A percentile compares a stretch with the other conserved stretches of the same genome.
phyloP scores from a whole-genome alignment of 1,139 yeast species.

The Meyerozyma elateridarum region DNA sequence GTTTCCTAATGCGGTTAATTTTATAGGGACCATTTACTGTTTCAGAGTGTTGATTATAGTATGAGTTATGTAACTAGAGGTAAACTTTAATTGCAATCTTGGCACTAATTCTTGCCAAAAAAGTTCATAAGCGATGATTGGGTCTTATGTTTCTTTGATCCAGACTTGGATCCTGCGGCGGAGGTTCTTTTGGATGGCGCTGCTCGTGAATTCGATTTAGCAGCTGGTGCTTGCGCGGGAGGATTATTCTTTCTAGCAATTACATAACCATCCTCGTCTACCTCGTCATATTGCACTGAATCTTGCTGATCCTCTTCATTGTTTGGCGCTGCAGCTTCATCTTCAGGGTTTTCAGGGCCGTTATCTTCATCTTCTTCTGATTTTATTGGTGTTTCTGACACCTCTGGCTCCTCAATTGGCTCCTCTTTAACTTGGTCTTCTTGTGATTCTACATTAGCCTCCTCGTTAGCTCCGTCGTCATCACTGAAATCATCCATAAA shows the following conservation, averaged over 20 bases:
- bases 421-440: constrained; percentile 4
- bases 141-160: constrained; percentile 8
- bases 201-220: constrained; percentile 5
- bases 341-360: constrained; percentile 8
- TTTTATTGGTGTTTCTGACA: constrained; percentile 6
- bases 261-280: constrained; percentile 1
- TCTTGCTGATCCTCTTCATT: too few species aligned
- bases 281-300: constrained; percentile 2
- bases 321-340: constrained; percentile 10
- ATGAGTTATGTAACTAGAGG: too few species aligned
- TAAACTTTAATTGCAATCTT: too few species aligned
- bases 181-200: constrained; percentile 7
- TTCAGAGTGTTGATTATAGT: too few species aligned
- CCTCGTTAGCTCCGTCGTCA: constrained; percentile 3
- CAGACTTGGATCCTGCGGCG: constrained; percentile 6
- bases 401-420: constrained; percentile 6
- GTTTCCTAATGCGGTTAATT: too few species aligned
- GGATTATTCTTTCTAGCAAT: constrained; percentile 3
- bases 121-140: constrained; percentile 14
- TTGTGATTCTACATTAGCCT: constrained; percentile 6
- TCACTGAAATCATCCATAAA: constrained; percentile 21
- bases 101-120: constrained; percentile 9
- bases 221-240: too few species aligned
- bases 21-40: too few species aligned
- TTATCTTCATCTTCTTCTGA: constrained; percentile 6